Evolutionary conservation across 2,329 filamentous ascomycete genomes (phyloP).

Genomic region (Curvularia sp.): DNA sequence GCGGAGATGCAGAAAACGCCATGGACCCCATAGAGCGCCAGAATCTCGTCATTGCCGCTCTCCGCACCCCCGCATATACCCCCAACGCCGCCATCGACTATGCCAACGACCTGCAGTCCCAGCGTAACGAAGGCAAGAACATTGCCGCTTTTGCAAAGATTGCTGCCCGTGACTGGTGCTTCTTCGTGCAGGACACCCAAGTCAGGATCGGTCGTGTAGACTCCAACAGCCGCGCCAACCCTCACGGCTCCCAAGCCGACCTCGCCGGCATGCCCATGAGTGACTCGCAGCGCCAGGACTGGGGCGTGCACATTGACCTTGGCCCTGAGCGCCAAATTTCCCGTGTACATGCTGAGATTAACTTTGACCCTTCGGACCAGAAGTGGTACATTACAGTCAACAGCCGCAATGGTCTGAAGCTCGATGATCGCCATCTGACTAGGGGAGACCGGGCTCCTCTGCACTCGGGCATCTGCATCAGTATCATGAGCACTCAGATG

Average conservation of each 20-base stretch:
- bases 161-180: slow-evolving; percentile 82
- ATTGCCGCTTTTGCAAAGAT: slow-evolving; percentile 79
- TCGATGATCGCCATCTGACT: slow-evolving; percentile 77
- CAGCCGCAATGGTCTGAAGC: slow-evolving; percentile 87
- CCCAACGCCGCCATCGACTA: slow-evolving; percentile 66
- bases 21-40: slow-evolving; percentile 46
- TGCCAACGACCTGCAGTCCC: slow-evolving; percentile 58
- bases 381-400: slow-evolving; percentile 87
- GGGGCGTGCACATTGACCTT: slow-evolving; percentile 81
- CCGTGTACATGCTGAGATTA: slow-evolving; percentile 58
- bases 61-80: slow-evolving; percentile 55
- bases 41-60: slow-evolving; percentile 48
- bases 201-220: slow-evolving; percentile 74
- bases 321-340: slow-evolving; percentile 60
- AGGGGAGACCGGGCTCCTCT: slow-evolving; percentile 71
- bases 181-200: slow-evolving; percentile 77
- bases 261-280: slow-evolving; percentile 33
- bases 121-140: slow-evolving; percentile 52
- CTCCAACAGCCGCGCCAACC: slow-evolving; percentile 38
- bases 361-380: slow-evolving; percentile 54
- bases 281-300: slow-evolving; percentile 40
- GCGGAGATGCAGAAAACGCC: slow-evolving; percentile 40
- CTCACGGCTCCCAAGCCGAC: slow-evolving; percentile 38
- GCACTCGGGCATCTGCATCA: slow-evolving; percentile 86
- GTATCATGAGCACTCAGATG: slow-evolving; percentile 95